A percentile compares a stretch with the other conserved stretches of the same genome.
These are phyloP conservation scores for Acer campestre DNA, from an alignment of 345 rosid genomes.

Conservation along the genomic window DNA sequence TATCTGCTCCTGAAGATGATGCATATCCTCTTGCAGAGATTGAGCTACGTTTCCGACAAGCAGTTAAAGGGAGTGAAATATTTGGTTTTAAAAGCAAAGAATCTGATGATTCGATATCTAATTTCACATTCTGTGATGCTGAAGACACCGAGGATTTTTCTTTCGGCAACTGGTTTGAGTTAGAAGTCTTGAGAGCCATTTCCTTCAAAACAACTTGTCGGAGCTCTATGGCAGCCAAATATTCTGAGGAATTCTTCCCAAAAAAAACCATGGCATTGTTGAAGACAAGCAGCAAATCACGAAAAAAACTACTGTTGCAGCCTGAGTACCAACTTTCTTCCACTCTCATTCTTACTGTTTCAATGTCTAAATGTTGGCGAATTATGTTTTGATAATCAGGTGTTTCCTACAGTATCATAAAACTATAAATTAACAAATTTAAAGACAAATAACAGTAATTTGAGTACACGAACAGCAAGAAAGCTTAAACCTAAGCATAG, in stretches of 20 bases:
- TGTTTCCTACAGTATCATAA: constrained; percentile 46
- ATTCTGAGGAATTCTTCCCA: constrained; percentile 46
- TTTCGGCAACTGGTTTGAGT: constrained; percentile 24
- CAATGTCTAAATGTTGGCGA: constrained; percentile 60
- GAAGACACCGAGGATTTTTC: constrained; percentile 14
- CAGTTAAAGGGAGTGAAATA: constrained; percentile 37
- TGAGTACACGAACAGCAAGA: background rate
- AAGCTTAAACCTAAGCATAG: background rate
- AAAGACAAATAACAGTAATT: background rate
- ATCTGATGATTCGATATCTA: constrained; percentile 26
- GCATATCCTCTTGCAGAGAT: constrained; percentile 32
- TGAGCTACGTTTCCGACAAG: constrained; percentile 59
- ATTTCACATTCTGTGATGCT: constrained; percentile 20
- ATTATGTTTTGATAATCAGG: constrained; percentile 41
- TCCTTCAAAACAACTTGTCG: constrained; percentile 44
- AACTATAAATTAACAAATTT: background rate
- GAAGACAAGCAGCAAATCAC: constrained; percentile 62
- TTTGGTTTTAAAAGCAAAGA: constrained; percentile 33
- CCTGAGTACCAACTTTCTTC: constrained; percentile 49
- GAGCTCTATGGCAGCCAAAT: constrained; percentile 46
- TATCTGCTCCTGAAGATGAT: constrained; percentile 29
- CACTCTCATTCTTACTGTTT: constrained; percentile 44
- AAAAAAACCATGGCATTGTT: constrained; percentile 58
- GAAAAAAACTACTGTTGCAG: constrained; percentile 42
- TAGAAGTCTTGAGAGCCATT: constrained; percentile 35